These are phyloP conservation scores for Nidularia sp. DNA, from an alignment of 768 basidiomycete genomes.

Conservation along the genomic window DNA sequence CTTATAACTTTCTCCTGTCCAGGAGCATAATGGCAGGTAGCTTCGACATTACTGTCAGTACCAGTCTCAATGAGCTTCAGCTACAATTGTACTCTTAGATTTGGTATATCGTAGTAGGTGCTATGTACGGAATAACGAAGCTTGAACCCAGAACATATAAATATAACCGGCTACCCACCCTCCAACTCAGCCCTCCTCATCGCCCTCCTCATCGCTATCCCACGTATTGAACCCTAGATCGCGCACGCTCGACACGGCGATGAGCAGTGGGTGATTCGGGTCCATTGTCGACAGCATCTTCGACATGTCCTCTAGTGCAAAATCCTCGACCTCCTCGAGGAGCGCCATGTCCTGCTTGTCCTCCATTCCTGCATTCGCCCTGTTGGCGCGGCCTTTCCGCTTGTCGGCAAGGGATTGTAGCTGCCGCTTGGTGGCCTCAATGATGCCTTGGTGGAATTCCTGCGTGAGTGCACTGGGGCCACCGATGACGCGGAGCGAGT, in stretches of 20 bases:
- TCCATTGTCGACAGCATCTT: conserved; percentile 58
- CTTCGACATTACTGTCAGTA: too few relatives aligned
- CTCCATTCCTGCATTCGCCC: conserved; percentile 23
- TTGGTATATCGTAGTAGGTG: too few relatives aligned
- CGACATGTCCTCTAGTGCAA: conserved; percentile 75
- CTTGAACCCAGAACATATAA: too few relatives aligned
- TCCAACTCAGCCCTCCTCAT: too few relatives aligned
- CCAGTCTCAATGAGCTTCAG: too few relatives aligned
- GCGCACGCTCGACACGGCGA: conserved; percentile 69
- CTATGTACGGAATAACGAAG: too few relatives aligned
- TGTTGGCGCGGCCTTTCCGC: conserved; percentile 48
- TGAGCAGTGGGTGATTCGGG: conserved; percentile 54
- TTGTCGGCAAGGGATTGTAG: conserved; percentile 65
- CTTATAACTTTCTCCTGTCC: too few relatives aligned
- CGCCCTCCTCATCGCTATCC: conserved; percentile 42
- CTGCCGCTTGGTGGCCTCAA: conserved; percentile 71
- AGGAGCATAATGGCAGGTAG: too few relatives aligned
- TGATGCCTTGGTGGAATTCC: conserved; percentile 48
- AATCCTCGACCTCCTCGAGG: conserved; percentile 81
- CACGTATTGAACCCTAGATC: conserved; percentile 58
- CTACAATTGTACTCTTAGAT: too few relatives aligned
- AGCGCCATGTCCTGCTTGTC: conserved; percentile 69
- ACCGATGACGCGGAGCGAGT: conserved; percentile 57
- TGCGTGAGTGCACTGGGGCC: conserved; percentile 47
- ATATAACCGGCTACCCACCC: too few relatives aligned